Conservation (phyloP, 2,329 filamentous ascomycete species). For the Scedosporium dehoogii region DNA sequence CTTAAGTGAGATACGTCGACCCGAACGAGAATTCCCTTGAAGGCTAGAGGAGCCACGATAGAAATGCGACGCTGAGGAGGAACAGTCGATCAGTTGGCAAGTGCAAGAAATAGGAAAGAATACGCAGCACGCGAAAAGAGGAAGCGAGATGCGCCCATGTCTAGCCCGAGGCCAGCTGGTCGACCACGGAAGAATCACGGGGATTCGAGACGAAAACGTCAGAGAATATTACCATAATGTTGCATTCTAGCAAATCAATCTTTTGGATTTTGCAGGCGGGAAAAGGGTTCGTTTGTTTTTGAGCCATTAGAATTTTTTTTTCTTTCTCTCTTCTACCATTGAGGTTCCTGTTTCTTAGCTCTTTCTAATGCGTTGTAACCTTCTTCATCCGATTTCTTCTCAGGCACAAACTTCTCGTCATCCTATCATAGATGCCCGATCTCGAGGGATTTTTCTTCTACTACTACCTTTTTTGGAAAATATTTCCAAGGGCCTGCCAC, state of each 20-base stretch:
- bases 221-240: not conserved
- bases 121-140: not conserved
- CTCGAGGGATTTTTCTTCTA: not conserved
- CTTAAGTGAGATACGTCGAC: too few relatives aligned
- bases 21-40: too few relatives aligned
- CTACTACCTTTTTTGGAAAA: too few relatives aligned
- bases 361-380: not conserved
- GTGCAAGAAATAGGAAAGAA: not conserved
- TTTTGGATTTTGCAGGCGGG: not conserved
- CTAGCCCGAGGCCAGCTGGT: too few relatives aligned
- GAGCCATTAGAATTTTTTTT: conserved; percentile 1
- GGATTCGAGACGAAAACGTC: not conserved
- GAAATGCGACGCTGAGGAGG: too few relatives aligned
- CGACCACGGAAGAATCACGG: not conserved
- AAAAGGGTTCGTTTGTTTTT: not conserved
- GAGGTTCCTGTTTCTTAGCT: not conserved
- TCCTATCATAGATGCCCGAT: not conserved
- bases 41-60: too few relatives aligned
- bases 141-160: too few relatives aligned
- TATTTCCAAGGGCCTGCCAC: too few relatives aligned
- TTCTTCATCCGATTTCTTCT: not conserved
- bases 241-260: not conserved
- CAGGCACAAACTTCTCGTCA: not conserved
- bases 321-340: too few relatives aligned
- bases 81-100: not conserved